Evolutionary conservation across 169 alveolate genomes (phyloP), one percentile per base, ranked within the genome.

Genomic region (Plasmodium malariae): DNA sequence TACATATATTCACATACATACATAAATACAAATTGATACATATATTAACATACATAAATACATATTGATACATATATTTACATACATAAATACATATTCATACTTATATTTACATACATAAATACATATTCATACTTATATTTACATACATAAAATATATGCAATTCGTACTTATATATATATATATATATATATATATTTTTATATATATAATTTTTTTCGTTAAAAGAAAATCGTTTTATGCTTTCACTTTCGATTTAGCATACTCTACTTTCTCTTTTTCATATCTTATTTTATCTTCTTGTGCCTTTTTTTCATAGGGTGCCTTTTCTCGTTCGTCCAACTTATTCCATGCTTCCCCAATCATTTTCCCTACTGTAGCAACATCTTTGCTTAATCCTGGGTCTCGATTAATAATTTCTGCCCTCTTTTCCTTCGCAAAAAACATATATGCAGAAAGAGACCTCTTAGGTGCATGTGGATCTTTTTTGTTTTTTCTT

Each of bases 271-370:
- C 95, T 93, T 95, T 96, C 90, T 96, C 98, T 65, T 92, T 88
- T 86, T 96, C 98, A 80, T 96, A 96, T 55, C 98, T 93, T 32
- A 89, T 83, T 78, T 93, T 95, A 93, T 96, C 98, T 49, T 94
- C 97, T 57, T 90, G 97, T 24, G 98, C 98, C 88, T 93, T 92
- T 90, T 95, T 95, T 87, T 95, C 98, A 86, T 93, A 96, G 2
- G 98, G 98, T 12, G 93, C 95, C 91, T 95, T 96, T 59, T 96
- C 96, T 21, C 91, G 86, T 54, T 95, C 98, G 32, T 89, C 92
- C 68, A 96, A 88, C 21, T 94, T 92, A 88, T 95, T 96, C 98
- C 98, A 96, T 43, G 97, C 98, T 43, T 96, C 97, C 30, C 98
- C 98, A 72, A 96, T 94, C 94, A 96, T 93, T 73, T 95, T 96